Percentiles rank a stretch among this genome's conserved stretches.
Evolutionary conservation across 1,284 basidiomycete species (phyloP).

Genomic region (Ganoderma lingzhi): DNA sequence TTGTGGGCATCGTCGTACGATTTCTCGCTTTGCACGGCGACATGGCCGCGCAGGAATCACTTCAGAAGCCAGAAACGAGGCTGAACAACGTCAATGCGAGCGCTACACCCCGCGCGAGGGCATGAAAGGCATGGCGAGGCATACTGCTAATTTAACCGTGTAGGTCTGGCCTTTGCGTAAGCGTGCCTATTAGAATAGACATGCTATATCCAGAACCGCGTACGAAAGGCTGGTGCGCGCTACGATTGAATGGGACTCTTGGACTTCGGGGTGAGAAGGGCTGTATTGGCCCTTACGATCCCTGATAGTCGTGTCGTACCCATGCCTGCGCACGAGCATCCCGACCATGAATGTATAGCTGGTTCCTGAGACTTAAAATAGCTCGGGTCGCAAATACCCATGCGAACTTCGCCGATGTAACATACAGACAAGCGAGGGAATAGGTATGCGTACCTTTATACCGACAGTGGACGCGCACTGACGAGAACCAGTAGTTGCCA

Average conservation of each 20-base stretch:
- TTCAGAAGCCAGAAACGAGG: not conserved
- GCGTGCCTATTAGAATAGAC: not conserved
- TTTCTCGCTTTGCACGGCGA: not conserved
- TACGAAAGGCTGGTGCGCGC: not conserved
- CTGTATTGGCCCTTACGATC: not conserved
- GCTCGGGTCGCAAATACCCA: not conserved
- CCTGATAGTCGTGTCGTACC: not conserved
- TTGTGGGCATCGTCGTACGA: not conserved
- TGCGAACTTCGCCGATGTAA: not conserved
- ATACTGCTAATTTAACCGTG: not conserved
- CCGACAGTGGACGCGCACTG: constrained; percentile 77
- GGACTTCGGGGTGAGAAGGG: not conserved
- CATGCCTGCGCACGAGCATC: not conserved
- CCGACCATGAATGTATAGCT: not conserved
- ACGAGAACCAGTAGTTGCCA: constrained; percentile 83
- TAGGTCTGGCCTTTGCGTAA: not conserved
- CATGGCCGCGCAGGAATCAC: not conserved
- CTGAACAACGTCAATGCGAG: not conserved
- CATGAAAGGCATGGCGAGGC: not conserved
- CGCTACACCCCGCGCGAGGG: not conserved
- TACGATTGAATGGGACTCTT: not conserved
- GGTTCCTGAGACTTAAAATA: not conserved
- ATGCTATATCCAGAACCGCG: not conserved
- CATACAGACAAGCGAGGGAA: not conserved
- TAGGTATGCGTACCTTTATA: constrained; percentile 59